Conservation (phyloP, 2,329 filamentous ascomycete species). For the Colletotrichum sp. region DNA sequence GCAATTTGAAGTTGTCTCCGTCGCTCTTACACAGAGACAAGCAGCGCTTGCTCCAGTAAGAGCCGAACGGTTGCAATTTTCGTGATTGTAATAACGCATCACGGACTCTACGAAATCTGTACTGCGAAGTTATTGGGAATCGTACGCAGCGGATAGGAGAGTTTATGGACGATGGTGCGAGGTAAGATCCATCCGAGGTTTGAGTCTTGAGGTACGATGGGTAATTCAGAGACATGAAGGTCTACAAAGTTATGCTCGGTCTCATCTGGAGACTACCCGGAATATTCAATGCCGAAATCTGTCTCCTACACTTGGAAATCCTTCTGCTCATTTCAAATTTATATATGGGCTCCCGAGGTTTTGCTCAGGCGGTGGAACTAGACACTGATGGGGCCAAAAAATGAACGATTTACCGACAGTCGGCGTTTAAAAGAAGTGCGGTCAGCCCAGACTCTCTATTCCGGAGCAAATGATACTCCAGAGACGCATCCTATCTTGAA, state of each 20-base stretch:
- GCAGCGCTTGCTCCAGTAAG: background rate
- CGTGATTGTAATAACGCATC: background rate
- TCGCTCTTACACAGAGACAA: background rate
- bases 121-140: background rate
- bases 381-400: background rate
- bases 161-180: background rate
- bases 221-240: background rate
- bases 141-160: background rate
- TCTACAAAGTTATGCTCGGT: background rate
- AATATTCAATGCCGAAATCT: background rate
- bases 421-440: background rate
- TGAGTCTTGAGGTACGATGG: background rate
- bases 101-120: background rate
- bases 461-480: background rate
- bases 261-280: background rate
- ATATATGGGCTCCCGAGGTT: background rate
- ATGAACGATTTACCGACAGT: accelerated
- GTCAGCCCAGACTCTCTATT: background rate
- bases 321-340: background rate
- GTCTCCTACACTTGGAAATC: background rate
- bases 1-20: background rate
- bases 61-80: background rate
- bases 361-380: background rate
- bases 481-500: background rate
- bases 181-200: no score